A percentile compares a stretch with the other conserved stretches of the same genome.
phyloP scores from a whole-genome alignment of 148 eudicot species.

The Dianthus caryophyllus region DNA sequence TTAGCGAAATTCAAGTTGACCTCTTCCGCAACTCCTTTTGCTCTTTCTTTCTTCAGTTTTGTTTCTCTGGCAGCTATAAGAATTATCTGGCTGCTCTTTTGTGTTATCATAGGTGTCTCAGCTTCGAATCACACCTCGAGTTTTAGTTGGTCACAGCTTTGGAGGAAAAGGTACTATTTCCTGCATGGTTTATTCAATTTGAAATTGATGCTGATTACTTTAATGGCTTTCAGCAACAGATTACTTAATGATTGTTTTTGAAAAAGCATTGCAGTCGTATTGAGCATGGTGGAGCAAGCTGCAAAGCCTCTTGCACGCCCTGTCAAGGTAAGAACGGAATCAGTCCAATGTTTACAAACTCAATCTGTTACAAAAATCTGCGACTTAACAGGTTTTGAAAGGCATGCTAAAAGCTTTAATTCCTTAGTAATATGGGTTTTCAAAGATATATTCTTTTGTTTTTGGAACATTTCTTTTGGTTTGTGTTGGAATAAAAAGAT shows the following conservation, averaged over 20 bases:
- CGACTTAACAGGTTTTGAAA: background rate
- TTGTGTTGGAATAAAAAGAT: background rate
- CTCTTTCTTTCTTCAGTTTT: background rate
- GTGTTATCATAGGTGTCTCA: slow-evolving; percentile 48
- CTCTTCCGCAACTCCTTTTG: background rate
- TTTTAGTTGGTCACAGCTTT: slow-evolving; percentile 91
- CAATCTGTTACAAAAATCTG: background rate
- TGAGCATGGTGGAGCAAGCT: slow-evolving; percentile 97
- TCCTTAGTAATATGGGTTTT: background rate
- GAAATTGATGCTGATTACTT: slow-evolving; percentile 1
- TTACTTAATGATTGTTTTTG: slow-evolving; percentile 18
- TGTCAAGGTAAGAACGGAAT: slow-evolving; percentile 53
- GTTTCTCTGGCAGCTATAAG: background rate
- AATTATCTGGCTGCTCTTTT: slow-evolving; percentile 9
- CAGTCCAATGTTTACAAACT: slow-evolving; percentile 3
- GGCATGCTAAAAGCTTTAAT: background rate
- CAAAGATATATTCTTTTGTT: background rate
- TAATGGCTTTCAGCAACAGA: slow-evolving; percentile 2
- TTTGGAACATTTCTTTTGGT: background rate
- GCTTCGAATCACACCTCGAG: slow-evolving; percentile 72
- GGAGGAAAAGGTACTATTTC: slow-evolving; percentile 81
- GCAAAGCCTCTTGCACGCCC: slow-evolving; percentile 92
- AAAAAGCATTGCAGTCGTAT: slow-evolving; percentile 58
- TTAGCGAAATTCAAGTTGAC: background rate
- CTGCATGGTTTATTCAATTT: background rate